A percentile compares a stretch with the other conserved stretches of the same genome.
Evolutionary conservation across 176 grass and related monocot genomes (phyloP).

Genomic region (Oryza glumipatula): DNA sequence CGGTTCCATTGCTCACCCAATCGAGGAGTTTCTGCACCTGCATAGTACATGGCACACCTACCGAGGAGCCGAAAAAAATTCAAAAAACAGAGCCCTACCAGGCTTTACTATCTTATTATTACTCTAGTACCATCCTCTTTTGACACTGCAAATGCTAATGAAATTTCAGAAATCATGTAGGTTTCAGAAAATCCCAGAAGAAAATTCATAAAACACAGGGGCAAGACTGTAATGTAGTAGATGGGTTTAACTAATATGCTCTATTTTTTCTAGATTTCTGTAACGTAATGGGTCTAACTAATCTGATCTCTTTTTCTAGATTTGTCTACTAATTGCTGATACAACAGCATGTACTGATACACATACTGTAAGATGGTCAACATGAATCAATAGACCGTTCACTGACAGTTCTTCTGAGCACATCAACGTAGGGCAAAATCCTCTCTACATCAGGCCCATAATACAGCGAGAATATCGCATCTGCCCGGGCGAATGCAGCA

Average conservation of each 20-base stretch:
- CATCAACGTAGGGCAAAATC: slow-evolving; percentile 69
- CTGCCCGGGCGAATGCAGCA: slow-evolving; percentile 45
- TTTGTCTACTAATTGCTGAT: not conserved
- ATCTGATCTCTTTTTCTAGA: not conserved
- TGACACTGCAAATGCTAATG: not conserved
- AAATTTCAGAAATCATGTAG: not conserved
- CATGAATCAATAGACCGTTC: not conserved
- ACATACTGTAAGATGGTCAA: not conserved
- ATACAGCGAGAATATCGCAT: slow-evolving; percentile 73
- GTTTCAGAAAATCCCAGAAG: not conserved
- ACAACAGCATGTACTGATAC: not conserved
- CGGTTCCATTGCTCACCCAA: no score
- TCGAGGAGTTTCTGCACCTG: no score
- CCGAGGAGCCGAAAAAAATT: no score
- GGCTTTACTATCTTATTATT: no score
- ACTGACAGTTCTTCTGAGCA: slow-evolving; percentile 45
- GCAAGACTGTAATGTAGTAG: not conserved
- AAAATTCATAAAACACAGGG: not conserved
- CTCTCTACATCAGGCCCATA: slow-evolving; percentile 62
- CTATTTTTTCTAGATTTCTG: not conserved
- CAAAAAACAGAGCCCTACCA: no score
- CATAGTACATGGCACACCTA: no score
- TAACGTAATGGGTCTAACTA: not conserved
- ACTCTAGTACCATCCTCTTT: not conserved
- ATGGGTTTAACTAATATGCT: not conserved